phyloP scores from a whole-genome alignment of 2,329 filamentous ascomycete genomes.

The Pseudonectria foliicola region DNA sequence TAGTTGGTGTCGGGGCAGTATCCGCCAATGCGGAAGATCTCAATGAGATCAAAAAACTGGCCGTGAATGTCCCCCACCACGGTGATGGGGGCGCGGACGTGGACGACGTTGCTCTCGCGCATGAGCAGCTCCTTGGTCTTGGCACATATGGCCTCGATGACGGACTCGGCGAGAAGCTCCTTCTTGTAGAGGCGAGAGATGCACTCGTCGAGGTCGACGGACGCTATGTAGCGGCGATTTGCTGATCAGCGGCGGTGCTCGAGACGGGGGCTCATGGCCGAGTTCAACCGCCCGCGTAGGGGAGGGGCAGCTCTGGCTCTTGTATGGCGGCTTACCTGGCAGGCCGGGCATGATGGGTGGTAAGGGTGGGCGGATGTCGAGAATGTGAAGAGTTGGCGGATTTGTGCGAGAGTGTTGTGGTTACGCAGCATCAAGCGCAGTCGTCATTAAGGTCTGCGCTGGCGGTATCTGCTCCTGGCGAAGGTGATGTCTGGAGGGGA shows the following conservation, averaged over 20 bases:
- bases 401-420: slow-evolving; percentile 4
- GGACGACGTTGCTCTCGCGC: slow-evolving; percentile 99
- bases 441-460: slow-evolving; percentile 37
- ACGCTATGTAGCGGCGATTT: slow-evolving; percentile 49
- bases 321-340: slow-evolving; percentile 43
- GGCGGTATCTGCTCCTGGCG: slow-evolving; percentile 28
- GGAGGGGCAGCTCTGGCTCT: slow-evolving; percentile 1
- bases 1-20: slow-evolving; percentile 98
- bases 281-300: neutral
- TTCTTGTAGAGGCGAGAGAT: slow-evolving; percentile 96
- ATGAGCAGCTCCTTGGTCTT: slow-evolving; percentile 98
- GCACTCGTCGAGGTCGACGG: slow-evolving; percentile 97
- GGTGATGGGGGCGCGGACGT: slow-evolving; percentile 90
- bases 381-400: slow-evolving; percentile 5
- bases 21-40: slow-evolving; percentile 97
- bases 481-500: slow-evolving; percentile 29
- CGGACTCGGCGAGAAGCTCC: slow-evolving; percentile 91
- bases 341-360: slow-evolving; percentile 46
- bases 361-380: neutral
- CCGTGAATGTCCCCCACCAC: slow-evolving; percentile 98
- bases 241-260: slow-evolving; percentile 2
- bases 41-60: slow-evolving; percentile 97
- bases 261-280: neutral
- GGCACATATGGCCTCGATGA: slow-evolving; percentile 98
- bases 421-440: slow-evolving; percentile 18